These are phyloP conservation scores for Colletotrichum phormii DNA, from an alignment of 2,329 filamentous ascomycete genomes.

Conservation along the genomic window DNA sequence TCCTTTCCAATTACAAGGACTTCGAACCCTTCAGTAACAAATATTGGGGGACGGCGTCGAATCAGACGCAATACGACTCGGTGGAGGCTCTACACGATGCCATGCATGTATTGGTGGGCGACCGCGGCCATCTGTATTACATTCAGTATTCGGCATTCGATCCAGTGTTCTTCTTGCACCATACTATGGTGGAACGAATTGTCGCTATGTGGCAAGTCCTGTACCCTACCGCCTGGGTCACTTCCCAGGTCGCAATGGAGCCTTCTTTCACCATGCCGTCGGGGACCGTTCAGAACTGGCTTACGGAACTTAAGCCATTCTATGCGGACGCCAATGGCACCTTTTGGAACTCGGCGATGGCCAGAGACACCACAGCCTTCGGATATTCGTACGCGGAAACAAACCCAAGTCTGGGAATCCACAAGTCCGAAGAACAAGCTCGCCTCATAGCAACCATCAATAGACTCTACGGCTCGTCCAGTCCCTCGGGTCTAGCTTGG, in stretches of 20 bases:
- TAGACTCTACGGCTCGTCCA: conserved; percentile 51
- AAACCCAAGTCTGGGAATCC: conserved; percentile 44
- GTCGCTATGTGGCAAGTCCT: conserved; percentile 83
- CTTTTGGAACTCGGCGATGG: conserved; percentile 76
- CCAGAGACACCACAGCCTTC: conserved; percentile 70
- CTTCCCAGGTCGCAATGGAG: conserved; percentile 63
- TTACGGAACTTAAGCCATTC: conserved; percentile 76
- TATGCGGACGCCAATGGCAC: conserved; percentile 65
- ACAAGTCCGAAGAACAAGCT: conserved; percentile 49
- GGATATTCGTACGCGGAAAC: conserved; percentile 82
- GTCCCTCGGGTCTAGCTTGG: conserved; percentile 39
- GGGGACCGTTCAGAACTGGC: conserved; percentile 65
- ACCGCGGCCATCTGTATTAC: conserved; percentile 76
- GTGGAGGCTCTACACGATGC: conserved; percentile 74
- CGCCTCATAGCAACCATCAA: conserved; percentile 68
- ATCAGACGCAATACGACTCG: conserved; percentile 68
- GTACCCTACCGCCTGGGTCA: conserved; percentile 75
- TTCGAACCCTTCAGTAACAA: conserved; percentile 79
- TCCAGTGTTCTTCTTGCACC: conserved; percentile 83
- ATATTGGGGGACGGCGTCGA: conserved; percentile 64
- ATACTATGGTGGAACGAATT: conserved; percentile 79
- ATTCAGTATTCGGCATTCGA: conserved; percentile 82
- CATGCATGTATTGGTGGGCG: conserved; percentile 69
- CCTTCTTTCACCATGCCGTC: conserved; percentile 70
- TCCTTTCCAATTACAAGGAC: conserved; percentile 75